A percentile compares a stretch with the other conserved stretches of the same genome.
phyloP scores from a whole-genome alignment of 2,329 filamentous ascomycete genomes.

The Teratosphaeria gauchensis region DNA sequence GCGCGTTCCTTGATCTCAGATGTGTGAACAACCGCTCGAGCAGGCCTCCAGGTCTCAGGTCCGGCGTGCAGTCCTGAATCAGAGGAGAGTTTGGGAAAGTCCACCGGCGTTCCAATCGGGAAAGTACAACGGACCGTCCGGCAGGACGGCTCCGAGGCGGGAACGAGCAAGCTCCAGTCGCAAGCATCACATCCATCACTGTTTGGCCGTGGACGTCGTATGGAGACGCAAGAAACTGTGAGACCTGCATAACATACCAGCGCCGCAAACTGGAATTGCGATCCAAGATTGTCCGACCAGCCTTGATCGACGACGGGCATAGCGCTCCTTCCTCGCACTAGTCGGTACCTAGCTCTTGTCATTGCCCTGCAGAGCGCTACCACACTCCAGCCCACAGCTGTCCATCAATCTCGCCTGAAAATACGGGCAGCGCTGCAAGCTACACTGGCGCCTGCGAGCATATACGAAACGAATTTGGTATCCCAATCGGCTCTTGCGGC shows the following conservation, averaged over 20 bases:
- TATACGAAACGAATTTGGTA: neutral
- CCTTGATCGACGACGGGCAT: neutral
- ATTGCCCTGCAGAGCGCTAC: neutral
- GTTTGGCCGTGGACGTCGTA: neutral
- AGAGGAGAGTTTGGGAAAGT: neutral
- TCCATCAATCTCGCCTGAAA: neutral
- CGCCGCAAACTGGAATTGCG: neutral
- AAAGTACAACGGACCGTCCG: neutral
- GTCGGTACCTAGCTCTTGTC: neutral
- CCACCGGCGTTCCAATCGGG: neutral
- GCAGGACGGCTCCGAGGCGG: neutral
- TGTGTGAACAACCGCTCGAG: neutral
- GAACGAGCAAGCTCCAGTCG: neutral
- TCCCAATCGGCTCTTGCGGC: conserved; percentile 13
- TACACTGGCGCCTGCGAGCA: neutral
- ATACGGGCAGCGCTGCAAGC: neutral
- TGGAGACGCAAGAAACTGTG: neutral
- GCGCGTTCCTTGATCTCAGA: neutral
- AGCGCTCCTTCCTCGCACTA: neutral
- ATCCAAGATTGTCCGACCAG: neutral
- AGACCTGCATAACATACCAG: neutral
- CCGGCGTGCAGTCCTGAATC: neutral
- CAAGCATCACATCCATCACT: neutral
- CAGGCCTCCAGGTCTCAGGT: neutral
- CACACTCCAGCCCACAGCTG: neutral